phyloP scores from a whole-genome alignment of 2,329 filamentous ascomycete species.

The Cladosporium halotolerans region DNA sequence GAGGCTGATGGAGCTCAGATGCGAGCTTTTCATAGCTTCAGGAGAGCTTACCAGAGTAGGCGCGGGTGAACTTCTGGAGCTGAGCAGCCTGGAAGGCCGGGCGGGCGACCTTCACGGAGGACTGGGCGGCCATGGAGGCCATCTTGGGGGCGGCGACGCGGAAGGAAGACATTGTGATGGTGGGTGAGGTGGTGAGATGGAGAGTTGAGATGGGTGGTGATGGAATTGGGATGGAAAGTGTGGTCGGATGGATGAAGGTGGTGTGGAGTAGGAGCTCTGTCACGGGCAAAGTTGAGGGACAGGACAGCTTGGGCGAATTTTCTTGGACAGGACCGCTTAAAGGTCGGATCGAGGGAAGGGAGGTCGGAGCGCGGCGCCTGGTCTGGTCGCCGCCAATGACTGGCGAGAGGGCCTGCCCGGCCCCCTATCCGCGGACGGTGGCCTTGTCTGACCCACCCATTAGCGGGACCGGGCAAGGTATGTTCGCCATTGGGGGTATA shows the following conservation, averaged over 20 bases:
- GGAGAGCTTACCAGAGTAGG: constrained; percentile 60
- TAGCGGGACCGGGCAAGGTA: constrained; percentile 5
- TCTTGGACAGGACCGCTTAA: constrained; percentile 22
- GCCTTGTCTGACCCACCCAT: constrained; percentile 9
- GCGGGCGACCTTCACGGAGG: constrained; percentile 72
- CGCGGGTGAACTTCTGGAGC: constrained; percentile 60
- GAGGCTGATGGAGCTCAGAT: constrained; percentile 10
- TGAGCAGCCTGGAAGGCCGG: constrained; percentile 48
- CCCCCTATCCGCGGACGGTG: constrained; percentile 6
- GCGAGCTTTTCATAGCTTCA: constrained; percentile 15
- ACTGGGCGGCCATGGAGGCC: constrained; percentile 58
- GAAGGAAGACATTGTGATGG: constrained; percentile 66
- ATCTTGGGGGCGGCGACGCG: constrained; percentile 73
- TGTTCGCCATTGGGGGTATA: constrained; percentile 8
- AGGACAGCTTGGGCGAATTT: constrained; percentile 20
- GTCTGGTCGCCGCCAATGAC: constrained; percentile 14
- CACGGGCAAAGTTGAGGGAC: constrained; percentile 25
- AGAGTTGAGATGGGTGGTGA: constrained; percentile 15
- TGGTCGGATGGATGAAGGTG: constrained; percentile 20
- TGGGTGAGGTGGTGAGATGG: constrained; percentile 34
- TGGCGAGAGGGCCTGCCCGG: constrained; percentile 14
- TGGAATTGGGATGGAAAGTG: constrained; percentile 22
- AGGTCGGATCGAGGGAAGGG: constrained; percentile 17
- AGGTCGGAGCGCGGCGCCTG: constrained; percentile 20
- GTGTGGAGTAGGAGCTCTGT: constrained; percentile 20